Evolutionary conservation across 108 stramenopile species (phyloP).

Genomic region (Bacterosira constricta): DNA sequence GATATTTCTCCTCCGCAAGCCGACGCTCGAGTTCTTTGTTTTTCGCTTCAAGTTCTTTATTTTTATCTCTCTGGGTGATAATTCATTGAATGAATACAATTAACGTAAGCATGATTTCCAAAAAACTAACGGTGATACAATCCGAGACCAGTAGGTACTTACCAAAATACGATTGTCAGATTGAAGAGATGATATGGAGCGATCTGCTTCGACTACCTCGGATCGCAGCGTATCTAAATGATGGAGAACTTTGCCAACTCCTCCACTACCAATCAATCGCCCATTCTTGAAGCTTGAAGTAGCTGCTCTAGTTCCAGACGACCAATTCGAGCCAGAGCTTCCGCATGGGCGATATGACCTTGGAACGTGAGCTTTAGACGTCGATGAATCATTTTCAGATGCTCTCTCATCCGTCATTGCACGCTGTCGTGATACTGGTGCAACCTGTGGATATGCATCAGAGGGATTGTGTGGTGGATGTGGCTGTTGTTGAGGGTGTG

Average conservation of each 20-base stretch:
- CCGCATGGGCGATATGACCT: neutral
- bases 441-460: slow-evolving; percentile 2
- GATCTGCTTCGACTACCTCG: slow-evolving; percentile 81
- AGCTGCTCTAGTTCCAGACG: neutral
- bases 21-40: slow-evolving; percentile 63
- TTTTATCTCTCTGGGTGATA: slow-evolving; percentile 64
- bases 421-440: neutral
- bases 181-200: slow-evolving; percentile 61
- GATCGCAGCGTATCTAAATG: slow-evolving; percentile 74
- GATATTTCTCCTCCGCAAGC: slow-evolving; percentile 61
- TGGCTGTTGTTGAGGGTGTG: neutral
- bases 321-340: too few species aligned
- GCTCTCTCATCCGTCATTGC: neutral
- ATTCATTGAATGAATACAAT: neutral
- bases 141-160: slow-evolving; percentile 19
- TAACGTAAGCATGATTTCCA: neutral
- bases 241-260: slow-evolving; percentile 80
- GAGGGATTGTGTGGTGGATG: neutral
- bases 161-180: slow-evolving; percentile 63
- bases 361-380: neutral
- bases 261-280: slow-evolving; percentile 40
- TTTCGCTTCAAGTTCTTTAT: slow-evolving; percentile 82
- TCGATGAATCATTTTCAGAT: neutral
- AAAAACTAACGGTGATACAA: neutral
- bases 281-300: slow-evolving; percentile 3